Evolutionary conservation across 2,329 filamentous ascomycete species (phyloP).

Genomic region (Acephala macrosclerotiorum): DNA sequence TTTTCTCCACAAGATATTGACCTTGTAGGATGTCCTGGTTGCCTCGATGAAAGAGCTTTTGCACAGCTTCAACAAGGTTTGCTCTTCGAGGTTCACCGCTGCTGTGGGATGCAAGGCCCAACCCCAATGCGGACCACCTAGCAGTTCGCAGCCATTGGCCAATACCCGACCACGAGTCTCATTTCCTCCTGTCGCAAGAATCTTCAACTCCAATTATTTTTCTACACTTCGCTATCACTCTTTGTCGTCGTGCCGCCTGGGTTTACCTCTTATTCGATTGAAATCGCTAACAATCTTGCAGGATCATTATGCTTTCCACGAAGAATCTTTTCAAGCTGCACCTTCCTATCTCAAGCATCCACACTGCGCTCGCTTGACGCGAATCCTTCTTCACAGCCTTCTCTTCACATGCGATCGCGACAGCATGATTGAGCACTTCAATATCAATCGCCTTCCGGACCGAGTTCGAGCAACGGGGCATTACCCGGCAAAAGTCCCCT

Average conservation of each 20-base stretch:
- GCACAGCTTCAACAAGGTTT: not conserved
- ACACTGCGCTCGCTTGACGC: not conserved
- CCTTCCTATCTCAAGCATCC: not conserved
- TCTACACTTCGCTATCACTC: not conserved
- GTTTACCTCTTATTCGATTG: not conserved
- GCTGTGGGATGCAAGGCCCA: not conserved
- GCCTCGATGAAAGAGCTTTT: constrained; percentile 15
- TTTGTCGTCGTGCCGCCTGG: not conserved
- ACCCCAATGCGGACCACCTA: not conserved
- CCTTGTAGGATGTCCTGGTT: constrained; percentile 2
- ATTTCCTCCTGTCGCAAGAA: not conserved
- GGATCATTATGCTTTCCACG: not conserved
- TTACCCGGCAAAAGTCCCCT: not conserved
- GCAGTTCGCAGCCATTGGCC: constrained; percentile 11
- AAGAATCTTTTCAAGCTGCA: not conserved
- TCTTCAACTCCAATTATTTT: not conserved
- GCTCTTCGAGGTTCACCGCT: not conserved
- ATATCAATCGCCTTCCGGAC: not conserved
- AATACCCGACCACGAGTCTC: not conserved
- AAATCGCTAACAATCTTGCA: not conserved
- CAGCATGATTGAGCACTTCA: not conserved
- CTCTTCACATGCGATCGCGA: constrained; percentile 11
- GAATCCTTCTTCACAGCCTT: constrained; percentile 7
- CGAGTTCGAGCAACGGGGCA: constrained; percentile 8
- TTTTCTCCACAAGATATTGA: constrained; percentile 7